Conservation (phyloP, 305 asterid genomes). For the Euphrasia arctica region DNA sequence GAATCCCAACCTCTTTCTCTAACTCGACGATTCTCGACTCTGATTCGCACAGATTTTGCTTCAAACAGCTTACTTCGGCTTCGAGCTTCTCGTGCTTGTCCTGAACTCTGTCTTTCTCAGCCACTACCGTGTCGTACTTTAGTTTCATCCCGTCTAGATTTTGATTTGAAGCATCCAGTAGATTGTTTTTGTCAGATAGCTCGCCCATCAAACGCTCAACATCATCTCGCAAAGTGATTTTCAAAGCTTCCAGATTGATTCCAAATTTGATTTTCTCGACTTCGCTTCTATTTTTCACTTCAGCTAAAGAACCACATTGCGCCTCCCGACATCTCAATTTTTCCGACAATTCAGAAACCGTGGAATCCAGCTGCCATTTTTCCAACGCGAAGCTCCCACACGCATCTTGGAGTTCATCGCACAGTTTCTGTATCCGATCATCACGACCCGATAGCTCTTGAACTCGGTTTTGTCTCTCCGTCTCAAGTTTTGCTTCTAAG, state of each 20-base stretch:
- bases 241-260: constrained; percentile 38
- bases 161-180: constrained; percentile 33
- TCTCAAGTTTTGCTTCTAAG: constrained; percentile 45
- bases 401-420: constrained; percentile 41
- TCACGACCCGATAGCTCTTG: constrained; percentile 44
- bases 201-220: constrained; percentile 36
- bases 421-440: constrained; percentile 40
- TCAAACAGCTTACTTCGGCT: constrained; percentile 39
- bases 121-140: constrained; percentile 41
- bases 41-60: constrained; percentile 34
- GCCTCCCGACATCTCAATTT: constrained; percentile 14
- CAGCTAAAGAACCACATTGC: constrained; percentile 32
- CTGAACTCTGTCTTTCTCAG: constrained; percentile 47
- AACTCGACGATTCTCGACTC: constrained; percentile 40
- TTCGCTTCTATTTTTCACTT: constrained; percentile 38
- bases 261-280: constrained; percentile 45
- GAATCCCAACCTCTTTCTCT: constrained; percentile 47
- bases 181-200: constrained; percentile 33
- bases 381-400: constrained; percentile 41
- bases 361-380: constrained; percentile 55
- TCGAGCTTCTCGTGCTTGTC: constrained; percentile 40
- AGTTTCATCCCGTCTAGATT: constrained; percentile 46
- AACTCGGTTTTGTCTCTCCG: constrained; percentile 33
- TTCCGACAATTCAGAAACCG: constrained; percentile 41
- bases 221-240: constrained; percentile 37